A percentile compares a stretch with the other conserved stretches of the same genome.
phyloP scores from a whole-genome alignment of 768 basidiomycete genomes.

The Leccinum olivaceopallidum region DNA sequence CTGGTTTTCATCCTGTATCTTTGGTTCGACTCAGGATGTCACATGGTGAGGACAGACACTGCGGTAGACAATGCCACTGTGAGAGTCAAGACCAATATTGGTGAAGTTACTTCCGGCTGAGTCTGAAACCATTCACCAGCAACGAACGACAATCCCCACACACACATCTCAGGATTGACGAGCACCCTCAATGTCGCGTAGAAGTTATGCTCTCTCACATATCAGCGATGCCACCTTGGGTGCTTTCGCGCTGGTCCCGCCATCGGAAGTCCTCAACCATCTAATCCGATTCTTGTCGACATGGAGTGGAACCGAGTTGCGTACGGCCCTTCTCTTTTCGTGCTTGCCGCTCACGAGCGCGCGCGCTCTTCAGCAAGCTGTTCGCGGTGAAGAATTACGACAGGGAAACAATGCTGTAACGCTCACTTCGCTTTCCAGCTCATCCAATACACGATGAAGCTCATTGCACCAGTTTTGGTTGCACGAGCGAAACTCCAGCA shows the following conservation, averaged over 20 bases:
- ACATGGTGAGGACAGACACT: not conserved
- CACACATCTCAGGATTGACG: not conserved
- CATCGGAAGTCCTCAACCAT: constrained; percentile 69
- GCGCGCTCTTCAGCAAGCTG: constrained; percentile 53
- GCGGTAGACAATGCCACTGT: not conserved
- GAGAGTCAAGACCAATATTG: not conserved
- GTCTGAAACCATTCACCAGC: not conserved
- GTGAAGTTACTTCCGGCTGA: not conserved
- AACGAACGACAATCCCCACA: not conserved
- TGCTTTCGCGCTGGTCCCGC: constrained; percentile 54
- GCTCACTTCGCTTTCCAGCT: constrained; percentile 45
- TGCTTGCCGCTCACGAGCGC: constrained; percentile 12
- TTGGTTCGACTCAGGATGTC: not conserved
- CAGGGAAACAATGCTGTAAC: not conserved
- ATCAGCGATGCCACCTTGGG: constrained; percentile 69
- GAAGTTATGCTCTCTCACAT: constrained; percentile 47
- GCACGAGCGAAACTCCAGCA: constrained; percentile 71
- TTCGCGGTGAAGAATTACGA: constrained; percentile 53
- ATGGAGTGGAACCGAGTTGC: constrained; percentile 86
- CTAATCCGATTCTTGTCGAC: constrained; percentile 75
- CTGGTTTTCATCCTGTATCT: not conserved
- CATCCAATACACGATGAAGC: constrained; percentile 71
- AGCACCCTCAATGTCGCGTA: constrained; percentile 53
- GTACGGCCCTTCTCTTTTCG: constrained; percentile 32
- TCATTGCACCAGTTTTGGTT: constrained; percentile 64